These are phyloP conservation scores for Rhodosorus marinus DNA, from an alignment of 23 red algal genomes.

Conservation along the genomic window DNA sequence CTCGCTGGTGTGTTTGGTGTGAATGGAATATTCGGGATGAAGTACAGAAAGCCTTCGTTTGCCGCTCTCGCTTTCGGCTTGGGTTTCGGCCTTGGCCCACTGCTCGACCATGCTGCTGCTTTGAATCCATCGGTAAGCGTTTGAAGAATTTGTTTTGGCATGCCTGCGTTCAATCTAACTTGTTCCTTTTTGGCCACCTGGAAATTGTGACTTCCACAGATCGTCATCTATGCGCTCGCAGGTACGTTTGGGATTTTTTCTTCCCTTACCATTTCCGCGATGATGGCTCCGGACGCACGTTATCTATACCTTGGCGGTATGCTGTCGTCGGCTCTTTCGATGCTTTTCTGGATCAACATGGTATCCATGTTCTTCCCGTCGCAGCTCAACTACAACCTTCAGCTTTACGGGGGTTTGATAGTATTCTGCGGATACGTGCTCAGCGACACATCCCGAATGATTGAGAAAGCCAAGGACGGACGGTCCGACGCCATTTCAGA, in stretches of 20 bases:
- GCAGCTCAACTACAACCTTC: neutral
- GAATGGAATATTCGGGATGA: no score
- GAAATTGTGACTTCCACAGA: no score
- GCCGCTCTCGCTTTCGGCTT: no score
- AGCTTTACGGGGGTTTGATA: conserved; percentile 55
- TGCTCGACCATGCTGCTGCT: no score
- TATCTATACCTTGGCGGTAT: conserved; percentile 56
- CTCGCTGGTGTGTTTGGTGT: no score
- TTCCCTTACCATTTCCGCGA: conserved; percentile 34
- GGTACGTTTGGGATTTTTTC: conserved; percentile 45
- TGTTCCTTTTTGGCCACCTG: no score
- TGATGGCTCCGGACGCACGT: conserved; percentile 25
- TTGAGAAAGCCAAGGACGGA: conserved; percentile 60
- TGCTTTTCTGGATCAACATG: conserved; percentile 17
- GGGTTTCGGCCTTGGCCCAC: no score
- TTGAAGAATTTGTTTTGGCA: no score
- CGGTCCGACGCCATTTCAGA: conserved; percentile 31
- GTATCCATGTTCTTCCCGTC: conserved; percentile 5
- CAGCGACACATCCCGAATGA: conserved; percentile 77
- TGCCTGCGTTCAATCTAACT: no score
- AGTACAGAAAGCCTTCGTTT: no score
- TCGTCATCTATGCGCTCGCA: no score
- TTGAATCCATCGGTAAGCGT: no score
- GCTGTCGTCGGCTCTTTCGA: conserved; percentile 28
- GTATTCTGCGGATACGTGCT: conserved; percentile 86